These are phyloP conservation scores for Ophiocytium majus DNA, from an alignment of 352 stramenopile species.

Conservation along the genomic window DNA sequence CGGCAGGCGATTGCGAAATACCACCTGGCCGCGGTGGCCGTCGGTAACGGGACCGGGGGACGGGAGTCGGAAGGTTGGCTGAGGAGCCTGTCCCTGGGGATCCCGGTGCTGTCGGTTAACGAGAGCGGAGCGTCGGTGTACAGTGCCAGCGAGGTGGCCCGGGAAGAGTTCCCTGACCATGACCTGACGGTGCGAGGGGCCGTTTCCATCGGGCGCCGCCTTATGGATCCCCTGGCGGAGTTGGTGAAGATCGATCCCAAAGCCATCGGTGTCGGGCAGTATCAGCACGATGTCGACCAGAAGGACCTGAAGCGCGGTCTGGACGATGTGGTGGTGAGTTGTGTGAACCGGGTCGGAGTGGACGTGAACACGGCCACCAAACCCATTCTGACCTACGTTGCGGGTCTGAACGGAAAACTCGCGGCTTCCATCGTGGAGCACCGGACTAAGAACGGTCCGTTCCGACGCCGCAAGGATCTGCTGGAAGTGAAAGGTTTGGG, in stretches of 20 bases:
- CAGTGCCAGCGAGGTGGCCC: background rate
- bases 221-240: background rate
- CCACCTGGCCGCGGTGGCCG: background rate
- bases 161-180: constrained; percentile 4
- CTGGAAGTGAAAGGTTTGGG: background rate
- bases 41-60: background rate
- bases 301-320: background rate
- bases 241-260: constrained; percentile 16
- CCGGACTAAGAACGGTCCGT: background rate
- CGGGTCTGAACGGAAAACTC: background rate
- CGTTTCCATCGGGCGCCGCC: background rate
- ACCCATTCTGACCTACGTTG: background rate
- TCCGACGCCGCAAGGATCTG: background rate
- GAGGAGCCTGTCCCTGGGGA: too few species aligned
- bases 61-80: background rate
- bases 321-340: constrained; percentile 2
- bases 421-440: background rate
- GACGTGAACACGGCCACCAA: background rate
- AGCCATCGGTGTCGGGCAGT: background rate
- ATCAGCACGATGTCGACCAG: constrained; percentile 5
- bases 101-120: background rate
- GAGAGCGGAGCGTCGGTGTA: background rate
- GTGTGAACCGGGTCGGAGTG: background rate
- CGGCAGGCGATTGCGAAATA: background rate
- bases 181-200: background rate